phyloP scores from a whole-genome alignment of 495 filamentous ascomycete species.

The Daldinia decipiens region DNA sequence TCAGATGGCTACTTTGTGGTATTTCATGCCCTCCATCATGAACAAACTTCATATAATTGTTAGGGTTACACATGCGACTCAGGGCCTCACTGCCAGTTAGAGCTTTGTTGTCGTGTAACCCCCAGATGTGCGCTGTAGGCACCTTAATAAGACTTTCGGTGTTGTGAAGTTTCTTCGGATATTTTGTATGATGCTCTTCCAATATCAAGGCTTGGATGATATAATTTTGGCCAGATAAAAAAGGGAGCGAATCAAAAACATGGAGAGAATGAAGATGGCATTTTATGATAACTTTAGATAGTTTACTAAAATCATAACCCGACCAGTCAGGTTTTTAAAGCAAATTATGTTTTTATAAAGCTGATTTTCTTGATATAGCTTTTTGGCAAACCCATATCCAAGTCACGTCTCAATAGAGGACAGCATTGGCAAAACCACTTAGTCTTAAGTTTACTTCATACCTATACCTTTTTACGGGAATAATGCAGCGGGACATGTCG shows the following conservation, averaged over 20 bases:
- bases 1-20: no score
- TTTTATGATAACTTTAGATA: neutral
- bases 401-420: slow-evolving; percentile 4
- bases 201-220: neutral
- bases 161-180: no score
- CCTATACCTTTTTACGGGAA: slow-evolving; percentile 11
- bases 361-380: neutral
- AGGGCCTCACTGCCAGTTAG: no score
- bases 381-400: slow-evolving; percentile 3
- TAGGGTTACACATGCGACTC: no score
- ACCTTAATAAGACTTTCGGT: no score
- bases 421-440: slow-evolving; percentile 8
- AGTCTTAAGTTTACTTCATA: slow-evolving; percentile 12
- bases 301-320: neutral
- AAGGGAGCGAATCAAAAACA: neutral
- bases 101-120: no score
- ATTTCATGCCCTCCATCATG: no score
- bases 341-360: neutral
- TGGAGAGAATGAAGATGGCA: neutral
- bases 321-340: neutral
- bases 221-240: neutral
- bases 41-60: no score
- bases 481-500: no score
- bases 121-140: no score
- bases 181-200: neutral